phyloP scores from a whole-genome alignment of 2,329 filamentous ascomycete genomes.

The Hirsutella thompsonii region DNA sequence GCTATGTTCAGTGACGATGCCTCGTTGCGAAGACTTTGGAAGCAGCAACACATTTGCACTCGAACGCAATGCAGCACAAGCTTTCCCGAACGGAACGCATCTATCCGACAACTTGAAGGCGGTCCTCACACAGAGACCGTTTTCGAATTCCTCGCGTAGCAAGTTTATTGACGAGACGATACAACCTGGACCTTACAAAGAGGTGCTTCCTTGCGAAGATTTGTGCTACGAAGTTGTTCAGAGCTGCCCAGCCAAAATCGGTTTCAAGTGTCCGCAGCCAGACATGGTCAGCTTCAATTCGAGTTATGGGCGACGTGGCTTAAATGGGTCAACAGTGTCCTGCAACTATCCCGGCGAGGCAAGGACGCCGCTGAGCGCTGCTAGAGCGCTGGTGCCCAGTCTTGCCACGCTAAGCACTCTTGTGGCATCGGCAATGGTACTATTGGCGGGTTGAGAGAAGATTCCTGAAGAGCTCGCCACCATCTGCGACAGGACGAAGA shows the following conservation, averaged over 20 bases:
- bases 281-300: constrained; percentile 18
- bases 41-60: constrained; percentile 31
- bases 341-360: constrained; percentile 27
- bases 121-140: constrained; percentile 10
- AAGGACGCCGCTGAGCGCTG: constrained; percentile 14
- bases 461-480: too few relatives aligned
- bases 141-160: constrained; percentile 47
- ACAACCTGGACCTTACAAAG: constrained; percentile 81
- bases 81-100: constrained; percentile 56
- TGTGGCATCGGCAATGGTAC: background rate
- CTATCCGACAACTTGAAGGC: constrained; percentile 24
- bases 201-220: constrained; percentile 78
- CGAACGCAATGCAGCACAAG: constrained; percentile 55
- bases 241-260: constrained; percentile 66
- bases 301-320: constrained; percentile 20
- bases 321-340: constrained; percentile 11
- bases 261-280: constrained; percentile 58
- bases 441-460: constrained; percentile 1
- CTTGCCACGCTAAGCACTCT: constrained; percentile 7
- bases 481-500: too few relatives aligned
- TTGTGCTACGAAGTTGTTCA: constrained; percentile 78
- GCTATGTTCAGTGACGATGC: constrained; percentile 89
- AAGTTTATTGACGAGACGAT: constrained; percentile 57
- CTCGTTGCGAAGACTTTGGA: constrained; percentile 77
- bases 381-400: constrained; percentile 5